These are phyloP conservation scores for Geosmithia morbida DNA, from an alignment of 2,329 filamentous ascomycete species.

Conservation along the genomic window DNA sequence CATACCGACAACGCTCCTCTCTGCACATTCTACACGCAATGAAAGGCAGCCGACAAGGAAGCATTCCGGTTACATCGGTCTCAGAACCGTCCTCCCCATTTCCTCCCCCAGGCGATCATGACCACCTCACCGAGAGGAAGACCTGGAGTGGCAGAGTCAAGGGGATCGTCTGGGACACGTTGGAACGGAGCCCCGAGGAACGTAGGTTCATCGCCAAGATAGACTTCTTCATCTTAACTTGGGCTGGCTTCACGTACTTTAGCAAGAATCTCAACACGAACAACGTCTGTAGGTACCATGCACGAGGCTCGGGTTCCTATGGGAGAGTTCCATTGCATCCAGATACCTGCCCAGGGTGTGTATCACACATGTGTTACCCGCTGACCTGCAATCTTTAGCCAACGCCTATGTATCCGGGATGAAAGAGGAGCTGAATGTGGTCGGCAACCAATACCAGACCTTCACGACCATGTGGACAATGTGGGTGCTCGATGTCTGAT, in stretches of 20 bases:
- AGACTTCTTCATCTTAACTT: conserved; percentile 18
- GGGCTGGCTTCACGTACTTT: conserved; percentile 19
- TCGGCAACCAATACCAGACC: conserved; percentile 1
- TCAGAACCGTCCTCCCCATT: not conserved
- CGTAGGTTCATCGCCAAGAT: conserved; percentile 16
- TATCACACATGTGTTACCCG: not conserved
- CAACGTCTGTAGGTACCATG: conserved; percentile 8
- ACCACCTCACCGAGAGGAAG: not conserved
- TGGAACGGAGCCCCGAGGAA: conserved; percentile 17
- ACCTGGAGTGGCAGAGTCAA: not conserved
- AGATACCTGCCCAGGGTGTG: not conserved
- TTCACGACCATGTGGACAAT: conserved; percentile 1
- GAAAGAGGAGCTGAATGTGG: conserved; percentile 35
- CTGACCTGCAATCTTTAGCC: not conserved
- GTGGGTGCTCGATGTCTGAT: not conserved
- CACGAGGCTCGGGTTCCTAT: too few relatives aligned
- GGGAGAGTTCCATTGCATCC: too few relatives aligned
- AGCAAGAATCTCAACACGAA: conserved; percentile 19
- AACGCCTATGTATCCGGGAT: conserved; percentile 24
- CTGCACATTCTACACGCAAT: too few relatives aligned
- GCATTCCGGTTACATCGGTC: not conserved
- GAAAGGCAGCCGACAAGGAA: too few relatives aligned
- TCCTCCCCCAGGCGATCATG: not conserved
- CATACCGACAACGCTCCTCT: too few relatives aligned
- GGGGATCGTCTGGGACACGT: conserved; percentile 2